Evolutionary conservation across 192 early-diverging fungal genomes (phyloP), one percentile per base, ranked within the genome.

Genomic region (Coemansia sp.): DNA sequence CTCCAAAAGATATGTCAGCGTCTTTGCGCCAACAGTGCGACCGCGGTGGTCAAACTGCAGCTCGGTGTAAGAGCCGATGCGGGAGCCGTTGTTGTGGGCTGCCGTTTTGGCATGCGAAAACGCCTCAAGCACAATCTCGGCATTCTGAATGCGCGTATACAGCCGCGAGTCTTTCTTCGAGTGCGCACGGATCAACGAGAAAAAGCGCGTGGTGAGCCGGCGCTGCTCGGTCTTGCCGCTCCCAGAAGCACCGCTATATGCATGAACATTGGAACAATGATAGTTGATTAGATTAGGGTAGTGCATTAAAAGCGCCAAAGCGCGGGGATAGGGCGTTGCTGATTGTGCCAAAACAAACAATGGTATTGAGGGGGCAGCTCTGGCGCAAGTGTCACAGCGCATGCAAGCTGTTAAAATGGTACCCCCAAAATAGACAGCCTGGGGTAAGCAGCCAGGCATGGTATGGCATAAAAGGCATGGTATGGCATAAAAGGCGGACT

Each of bases 11-110:
- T 94, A 95, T 65, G 91, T 87, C 60, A 97, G 83, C 49, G 87
- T 85, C 67, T 91, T 93, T 28, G 89, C 83, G 23, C 96, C 96
- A 26, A 94, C 82, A 26, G 95, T 85, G 61, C 90, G 88, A 22
- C 93, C 92, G 50, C 92, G 87, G 58, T 89, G 85, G 74, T 94
- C 91, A 71, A 94, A 97, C 76, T 94, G 92, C 19, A 97, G 68
- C 81, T 95, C 93, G 15, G 87, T 83, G 64, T 91, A 94, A 60
- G 86, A 83, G 15, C 90, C 92, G 66, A 91, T 85, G 49, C 93
- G 87, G 31, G 93, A 95, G 11, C 91, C 91, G 74, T 94, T 90
- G 69, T 82, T 76, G 81, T 92, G 91, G 21, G 74, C 64, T 31
- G 79, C 65, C 6, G 91, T 93, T 66, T 88, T 87, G 46, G 93